Conservation (phyloP, 768 basidiomycete genomes). For the Amanita polypyramis region DNA sequence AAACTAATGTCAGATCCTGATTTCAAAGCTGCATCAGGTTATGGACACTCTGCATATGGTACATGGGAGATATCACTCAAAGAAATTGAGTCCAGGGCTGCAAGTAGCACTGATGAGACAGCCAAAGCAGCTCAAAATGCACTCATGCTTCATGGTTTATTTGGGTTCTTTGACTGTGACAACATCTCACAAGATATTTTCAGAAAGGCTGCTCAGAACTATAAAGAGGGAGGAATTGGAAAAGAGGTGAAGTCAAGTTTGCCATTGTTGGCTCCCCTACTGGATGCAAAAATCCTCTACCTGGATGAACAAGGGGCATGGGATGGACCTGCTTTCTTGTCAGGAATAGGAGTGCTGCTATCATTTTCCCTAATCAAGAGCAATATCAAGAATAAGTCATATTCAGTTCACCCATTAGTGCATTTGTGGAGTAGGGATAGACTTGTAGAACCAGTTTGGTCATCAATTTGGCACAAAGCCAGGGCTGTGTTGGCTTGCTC, state of each 20-base stretch:
- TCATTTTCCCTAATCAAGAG: slow-evolving; percentile 11
- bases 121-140: slow-evolving; percentile 9
- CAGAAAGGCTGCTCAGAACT: slow-evolving; percentile 6
- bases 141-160: slow-evolving; percentile 10
- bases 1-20: slow-evolving; percentile 6
- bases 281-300: not conserved
- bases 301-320: slow-evolving; percentile 1
- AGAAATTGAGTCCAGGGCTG: slow-evolving; percentile 8
- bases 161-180: slow-evolving; percentile 13
- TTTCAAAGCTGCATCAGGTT: slow-evolving; percentile 9
- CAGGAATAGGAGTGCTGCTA: slow-evolving; percentile 11
- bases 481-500: slow-evolving; percentile 4
- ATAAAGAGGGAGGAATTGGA: not conserved
- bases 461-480: not conserved
- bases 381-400: not conserved
- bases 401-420: slow-evolving; percentile 10
- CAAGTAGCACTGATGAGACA: too few relatives aligned
- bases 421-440: slow-evolving; percentile 5
- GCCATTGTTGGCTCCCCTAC: not conserved
- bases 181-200: slow-evolving; percentile 11
- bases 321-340: slow-evolving; percentile 9
- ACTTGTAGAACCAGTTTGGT: not conserved
- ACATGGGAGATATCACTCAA: slow-evolving; percentile 13
- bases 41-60: slow-evolving; percentile 12
- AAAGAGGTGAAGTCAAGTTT: not conserved